Conservation (phyloP, 2,329 filamentous ascomycete species). For the Xylariaceae sp. region DNA sequence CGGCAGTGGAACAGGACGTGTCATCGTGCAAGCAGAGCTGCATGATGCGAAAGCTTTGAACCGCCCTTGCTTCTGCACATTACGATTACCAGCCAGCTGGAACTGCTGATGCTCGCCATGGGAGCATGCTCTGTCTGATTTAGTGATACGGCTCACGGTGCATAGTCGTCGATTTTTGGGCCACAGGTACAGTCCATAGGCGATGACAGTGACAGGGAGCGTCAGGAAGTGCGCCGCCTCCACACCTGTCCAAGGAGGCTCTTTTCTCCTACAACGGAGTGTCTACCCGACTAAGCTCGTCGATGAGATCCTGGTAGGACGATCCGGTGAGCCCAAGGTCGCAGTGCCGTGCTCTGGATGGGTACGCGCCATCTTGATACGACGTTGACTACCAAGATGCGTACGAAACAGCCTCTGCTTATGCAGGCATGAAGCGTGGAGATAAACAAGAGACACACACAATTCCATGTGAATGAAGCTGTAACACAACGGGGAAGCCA, state of each 20-base stretch:
- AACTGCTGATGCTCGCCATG: constrained; percentile 7
- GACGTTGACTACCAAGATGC: neutral
- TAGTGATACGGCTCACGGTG: too few species aligned
- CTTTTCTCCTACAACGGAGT: too few species aligned
- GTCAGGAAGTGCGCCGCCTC: constrained; percentile 2
- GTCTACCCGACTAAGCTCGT: neutral
- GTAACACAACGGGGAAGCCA: neutral
- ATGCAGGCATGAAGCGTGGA: neutral
- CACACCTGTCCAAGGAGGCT: too few species aligned
- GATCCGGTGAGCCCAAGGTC: neutral
- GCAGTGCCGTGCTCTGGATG: neutral
- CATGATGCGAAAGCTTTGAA: neutral
- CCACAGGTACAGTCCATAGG: neutral
- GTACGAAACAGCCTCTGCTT: neutral
- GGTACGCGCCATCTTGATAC: neutral
- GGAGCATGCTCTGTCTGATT: neutral
- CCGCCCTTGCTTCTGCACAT: constrained; percentile 4
- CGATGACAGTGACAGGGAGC: constrained; percentile 1
- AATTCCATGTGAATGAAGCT: neutral
- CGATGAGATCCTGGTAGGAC: neutral
- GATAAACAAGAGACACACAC: neutral
- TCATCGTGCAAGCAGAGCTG: constrained; percentile 5
- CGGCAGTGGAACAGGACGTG: constrained; percentile 1
- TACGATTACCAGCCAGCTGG: constrained; percentile 23
- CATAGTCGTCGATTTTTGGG: too few species aligned